Base-by-base conservation (phyloP, 192 early-diverging fungal species). In the Entomortierella beljakovae region DNA sequence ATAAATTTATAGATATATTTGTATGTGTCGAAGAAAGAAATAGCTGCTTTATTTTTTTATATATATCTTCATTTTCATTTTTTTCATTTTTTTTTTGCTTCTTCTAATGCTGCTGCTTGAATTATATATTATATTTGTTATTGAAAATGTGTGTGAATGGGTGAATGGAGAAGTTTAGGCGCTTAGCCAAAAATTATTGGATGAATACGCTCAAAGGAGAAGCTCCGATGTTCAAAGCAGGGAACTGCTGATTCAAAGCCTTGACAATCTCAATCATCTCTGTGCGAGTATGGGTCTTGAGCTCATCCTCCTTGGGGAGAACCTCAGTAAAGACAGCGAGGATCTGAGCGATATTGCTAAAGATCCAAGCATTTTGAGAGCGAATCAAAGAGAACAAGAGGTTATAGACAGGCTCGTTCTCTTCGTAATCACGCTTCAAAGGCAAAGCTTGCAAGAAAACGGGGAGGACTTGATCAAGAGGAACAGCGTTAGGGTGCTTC, bases 381-480 rank as follows among this genome's bases (percentile, higher is more conserved):
- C 80, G 85, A 70, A 95, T 87, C 65, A 95, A 80, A 9, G 81
- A 67, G 83, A 90, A 92, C 31, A 95, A 37, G 18, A 91, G 86
- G 60, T 93, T 81, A 72, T 90, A 93, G 25, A 94, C 91, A 29
- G 94, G 90, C 61, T 88, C 81, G 64, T 95, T 93, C 68, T 95
- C 94, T 64, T 90, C 85, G 73, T 80, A 93, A 82, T 95, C 94
- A 37, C 81, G 83, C 83, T 90, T 86, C 61, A 95, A 73, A 42
- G 94, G 94, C 83, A 95, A 68, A 6, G 87, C 90, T 33, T 65
- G 69, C 20, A 91, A 83, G 75, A 93, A 87, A 26, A 85, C 88
- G 26, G 90, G 89, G 49, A 95, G 75, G 37, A 93, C 88, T 49
- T 94, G 89, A 29, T 87, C 88, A 29, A 93, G 62, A 23, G 92